phyloP scores from a whole-genome alignment of 2,329 filamentous ascomycete species.

The Fonsecaea pugnacius region DNA sequence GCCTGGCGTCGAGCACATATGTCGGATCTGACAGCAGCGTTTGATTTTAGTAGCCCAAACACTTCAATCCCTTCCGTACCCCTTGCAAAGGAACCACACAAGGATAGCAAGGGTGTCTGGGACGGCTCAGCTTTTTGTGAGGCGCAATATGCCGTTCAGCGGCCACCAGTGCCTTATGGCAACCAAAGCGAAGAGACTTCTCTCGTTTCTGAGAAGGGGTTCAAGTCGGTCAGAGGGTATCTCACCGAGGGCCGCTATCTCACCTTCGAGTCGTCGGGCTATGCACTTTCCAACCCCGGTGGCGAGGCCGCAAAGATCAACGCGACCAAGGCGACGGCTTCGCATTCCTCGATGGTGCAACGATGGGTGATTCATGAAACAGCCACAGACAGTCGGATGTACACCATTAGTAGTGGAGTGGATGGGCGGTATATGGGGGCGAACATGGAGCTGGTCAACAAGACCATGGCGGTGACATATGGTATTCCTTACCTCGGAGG shows the following conservation, averaged over 20 bases:
- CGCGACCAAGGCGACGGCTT: conserved; percentile 38
- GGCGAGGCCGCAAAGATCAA: conserved; percentile 32
- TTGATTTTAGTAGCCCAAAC: conserved; percentile 55
- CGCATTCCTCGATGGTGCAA: conserved; percentile 51
- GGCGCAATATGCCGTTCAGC: conserved; percentile 43
- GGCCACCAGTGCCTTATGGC: conserved; percentile 57
- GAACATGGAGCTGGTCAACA: conserved; percentile 35
- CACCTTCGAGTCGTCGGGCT: conserved; percentile 55
- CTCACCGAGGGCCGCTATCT: conserved; percentile 62
- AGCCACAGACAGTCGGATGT: conserved; percentile 43
- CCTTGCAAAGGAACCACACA: conserved; percentile 50
- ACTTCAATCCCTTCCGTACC: conserved; percentile 55
- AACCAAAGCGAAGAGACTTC: conserved; percentile 46
- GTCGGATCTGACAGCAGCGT: conserved; percentile 55
- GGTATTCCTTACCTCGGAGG: conserved; percentile 44
- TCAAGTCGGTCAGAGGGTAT: conserved; percentile 57
- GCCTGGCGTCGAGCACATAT: conserved; percentile 54
- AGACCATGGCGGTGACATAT: conserved; percentile 39
- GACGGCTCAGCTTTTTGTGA: conserved; percentile 54
- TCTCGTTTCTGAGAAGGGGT: conserved; percentile 57
- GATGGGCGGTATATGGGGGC: conserved; percentile 48
- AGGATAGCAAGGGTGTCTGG: conserved; percentile 49
- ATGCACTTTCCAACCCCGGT: conserved; percentile 48
- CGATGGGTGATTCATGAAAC: conserved; percentile 57
- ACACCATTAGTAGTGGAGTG: conserved; percentile 49